phyloP scores from a whole-genome alignment of 2,329 filamentous ascomycete genomes.

The Peltaster fructicola region DNA sequence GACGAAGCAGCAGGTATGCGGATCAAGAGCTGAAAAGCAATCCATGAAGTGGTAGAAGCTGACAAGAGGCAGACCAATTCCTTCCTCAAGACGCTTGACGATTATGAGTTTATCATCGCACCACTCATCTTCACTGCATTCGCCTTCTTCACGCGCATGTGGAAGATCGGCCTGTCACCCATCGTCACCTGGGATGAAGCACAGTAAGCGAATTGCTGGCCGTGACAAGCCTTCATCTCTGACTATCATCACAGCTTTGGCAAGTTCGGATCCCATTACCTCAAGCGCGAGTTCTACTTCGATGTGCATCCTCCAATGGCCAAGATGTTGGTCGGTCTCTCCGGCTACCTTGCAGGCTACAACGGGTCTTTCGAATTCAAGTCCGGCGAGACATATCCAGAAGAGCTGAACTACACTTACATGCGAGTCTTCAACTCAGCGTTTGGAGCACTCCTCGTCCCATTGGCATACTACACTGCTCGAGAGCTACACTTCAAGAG shows the following conservation, averaged over 20 bases:
- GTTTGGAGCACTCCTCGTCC: slow-evolving; percentile 83
- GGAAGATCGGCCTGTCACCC: slow-evolving; percentile 48
- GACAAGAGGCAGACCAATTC: slow-evolving; percentile 25
- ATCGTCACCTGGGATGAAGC: slow-evolving; percentile 66
- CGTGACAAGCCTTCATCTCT: slow-evolving; percentile 31
- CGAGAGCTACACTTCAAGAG: slow-evolving; percentile 74
- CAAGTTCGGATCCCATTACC: slow-evolving; percentile 97
- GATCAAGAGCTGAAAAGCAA: slow-evolving; percentile 3
- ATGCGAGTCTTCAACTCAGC: slow-evolving; percentile 97
- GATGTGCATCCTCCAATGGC: slow-evolving; percentile 89
- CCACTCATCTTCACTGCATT: slow-evolving; percentile 45
- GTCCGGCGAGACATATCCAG: slow-evolving; percentile 87
- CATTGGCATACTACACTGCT: slow-evolving; percentile 87
- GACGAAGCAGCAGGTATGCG: slow-evolving; percentile 29
- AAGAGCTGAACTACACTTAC: slow-evolving; percentile 89
- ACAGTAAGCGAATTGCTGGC: slow-evolving; percentile 49
- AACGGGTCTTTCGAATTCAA: slow-evolving; percentile 99
- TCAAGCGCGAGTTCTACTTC: slow-evolving; percentile 99
- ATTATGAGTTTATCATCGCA: slow-evolving; percentile 45
- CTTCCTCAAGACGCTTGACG: slow-evolving; percentile 43
- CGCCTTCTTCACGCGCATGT: slow-evolving; percentile 49
- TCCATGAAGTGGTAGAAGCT: background rate
- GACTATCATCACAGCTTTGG: slow-evolving; percentile 43
- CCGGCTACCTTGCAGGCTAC: slow-evolving; percentile 90
- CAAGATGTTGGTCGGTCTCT: slow-evolving; percentile 95